Percentiles rank a stretch among this genome's conserved stretches.
Evolutionary conservation across 2,329 filamentous ascomycete species (phyloP).

Genomic region (Chalara sp.): DNA sequence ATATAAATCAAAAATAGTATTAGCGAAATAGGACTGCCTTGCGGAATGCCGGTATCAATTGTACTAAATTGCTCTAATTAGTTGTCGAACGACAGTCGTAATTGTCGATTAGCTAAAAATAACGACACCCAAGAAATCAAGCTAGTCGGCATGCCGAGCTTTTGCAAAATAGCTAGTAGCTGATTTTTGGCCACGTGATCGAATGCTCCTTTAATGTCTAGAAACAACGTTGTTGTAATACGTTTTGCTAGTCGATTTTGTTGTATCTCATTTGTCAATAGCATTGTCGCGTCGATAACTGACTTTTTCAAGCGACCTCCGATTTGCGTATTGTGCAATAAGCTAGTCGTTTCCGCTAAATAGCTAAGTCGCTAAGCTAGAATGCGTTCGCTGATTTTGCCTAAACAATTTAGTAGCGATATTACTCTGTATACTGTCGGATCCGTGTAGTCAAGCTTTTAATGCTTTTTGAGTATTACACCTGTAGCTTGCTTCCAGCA

Average conservation of each 20-base stretch:
- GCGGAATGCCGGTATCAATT: background rate
- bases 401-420: background rate
- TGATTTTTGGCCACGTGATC: conserved; percentile 3
- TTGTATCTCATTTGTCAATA: background rate
- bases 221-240: conserved; percentile 1
- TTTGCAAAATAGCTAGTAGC: conserved; percentile 1
- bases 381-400: background rate
- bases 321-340: conserved; percentile 1
- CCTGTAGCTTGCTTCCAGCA: conserved; percentile 1
- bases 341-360: conserved; percentile 2
- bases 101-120: background rate
- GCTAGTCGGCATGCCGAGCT: background rate
- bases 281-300: background rate
- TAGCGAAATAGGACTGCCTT: background rate
- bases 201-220: conserved; percentile 3
- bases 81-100: background rate
- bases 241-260: background rate
- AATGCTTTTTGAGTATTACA: background rate
- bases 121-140: background rate
- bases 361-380: conserved; percentile 4
- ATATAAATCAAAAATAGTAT: background rate
- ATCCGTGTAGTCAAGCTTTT: background rate
- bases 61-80: background rate
- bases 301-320: conserved; percentile 4
- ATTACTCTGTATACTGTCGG: conserved; percentile 3